phyloP scores from a whole-genome alignment of 2,329 filamentous ascomycete genomes.

The Onygena corvina region DNA sequence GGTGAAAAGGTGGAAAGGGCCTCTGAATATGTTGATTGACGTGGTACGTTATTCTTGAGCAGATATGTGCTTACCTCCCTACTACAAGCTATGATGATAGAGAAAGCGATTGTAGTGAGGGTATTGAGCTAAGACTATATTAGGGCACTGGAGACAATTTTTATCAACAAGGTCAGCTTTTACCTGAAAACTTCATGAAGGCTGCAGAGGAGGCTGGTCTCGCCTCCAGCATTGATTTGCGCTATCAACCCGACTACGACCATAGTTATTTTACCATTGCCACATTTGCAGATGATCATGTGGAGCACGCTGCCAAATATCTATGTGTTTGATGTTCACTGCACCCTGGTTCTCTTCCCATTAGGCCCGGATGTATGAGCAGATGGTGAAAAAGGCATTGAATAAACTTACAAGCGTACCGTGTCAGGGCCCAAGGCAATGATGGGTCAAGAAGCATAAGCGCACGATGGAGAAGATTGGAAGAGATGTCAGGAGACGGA shows the following conservation, averaged over 20 bases:
- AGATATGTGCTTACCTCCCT: neutral
- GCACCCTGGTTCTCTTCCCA: neutral
- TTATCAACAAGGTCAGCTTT: slow-evolving; percentile 83
- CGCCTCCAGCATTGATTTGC: slow-evolving; percentile 56
- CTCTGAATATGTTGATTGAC: slow-evolving; percentile 71
- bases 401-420: neutral
- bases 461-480: neutral
- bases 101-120: neutral
- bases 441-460: neutral
- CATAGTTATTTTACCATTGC: slow-evolving; percentile 98
- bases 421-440: neutral
- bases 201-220: slow-evolving; percentile 67
- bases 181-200: slow-evolving; percentile 82
- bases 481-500: neutral
- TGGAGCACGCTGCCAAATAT: slow-evolving; percentile 83
- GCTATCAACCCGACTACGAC: slow-evolving; percentile 86
- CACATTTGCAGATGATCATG: slow-evolving; percentile 76
- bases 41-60: slow-evolving; percentile 47
- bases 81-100: neutral
- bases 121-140: neutral
- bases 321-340: slow-evolving; percentile 44
- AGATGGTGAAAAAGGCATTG: no score
- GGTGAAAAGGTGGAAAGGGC: slow-evolving; percentile 59
- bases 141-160: slow-evolving; percentile 90
- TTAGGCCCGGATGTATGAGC: no score